Conservation (phyloP, 1,284 basidiomycete species). For the Cutaneotrichosporon dermatis region DNA sequence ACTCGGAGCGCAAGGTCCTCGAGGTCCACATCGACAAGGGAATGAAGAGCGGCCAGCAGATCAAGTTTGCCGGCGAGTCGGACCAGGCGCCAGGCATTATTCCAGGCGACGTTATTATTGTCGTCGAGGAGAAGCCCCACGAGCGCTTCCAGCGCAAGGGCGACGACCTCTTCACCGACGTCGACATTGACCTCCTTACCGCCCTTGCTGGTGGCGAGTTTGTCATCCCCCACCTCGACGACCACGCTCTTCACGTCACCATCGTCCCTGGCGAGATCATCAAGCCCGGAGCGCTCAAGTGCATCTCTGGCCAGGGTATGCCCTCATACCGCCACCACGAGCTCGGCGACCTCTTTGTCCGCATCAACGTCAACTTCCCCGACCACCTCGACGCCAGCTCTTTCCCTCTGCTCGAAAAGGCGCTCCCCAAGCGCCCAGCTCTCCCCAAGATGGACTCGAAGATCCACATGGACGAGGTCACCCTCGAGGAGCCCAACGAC, state of each 20-base stretch:
- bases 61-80: constrained; percentile 90
- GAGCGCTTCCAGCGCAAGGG: constrained; percentile 87
- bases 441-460: constrained; percentile 66
- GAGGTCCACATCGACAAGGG: constrained; percentile 99
- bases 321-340: constrained; percentile 97
- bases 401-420: constrained; percentile 75
- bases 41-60: constrained; percentile 96
- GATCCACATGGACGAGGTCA: constrained; percentile 76
- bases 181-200: constrained; percentile 89
- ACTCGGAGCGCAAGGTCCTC: constrained; percentile 93
- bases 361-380: constrained; percentile 85
- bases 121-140: constrained; percentile 93
- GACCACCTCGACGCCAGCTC: constrained; percentile 66
- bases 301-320: constrained; percentile 94
- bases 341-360: constrained; percentile 87
- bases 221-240: constrained; percentile 88
- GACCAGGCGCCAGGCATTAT: constrained; percentile 89
- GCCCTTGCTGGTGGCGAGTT: constrained; percentile 91
- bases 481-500: constrained; percentile 75
- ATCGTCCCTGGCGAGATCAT: constrained; percentile 87
- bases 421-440: constrained; percentile 73
- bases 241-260: constrained; percentile 77
- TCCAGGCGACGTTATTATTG: constrained; percentile 95
- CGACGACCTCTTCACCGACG: constrained; percentile 81
- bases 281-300: constrained; percentile 88